These are phyloP conservation scores for Diaporthe sp. DNA, from an alignment of 2,329 filamentous ascomycete species.

Conservation along the genomic window DNA sequence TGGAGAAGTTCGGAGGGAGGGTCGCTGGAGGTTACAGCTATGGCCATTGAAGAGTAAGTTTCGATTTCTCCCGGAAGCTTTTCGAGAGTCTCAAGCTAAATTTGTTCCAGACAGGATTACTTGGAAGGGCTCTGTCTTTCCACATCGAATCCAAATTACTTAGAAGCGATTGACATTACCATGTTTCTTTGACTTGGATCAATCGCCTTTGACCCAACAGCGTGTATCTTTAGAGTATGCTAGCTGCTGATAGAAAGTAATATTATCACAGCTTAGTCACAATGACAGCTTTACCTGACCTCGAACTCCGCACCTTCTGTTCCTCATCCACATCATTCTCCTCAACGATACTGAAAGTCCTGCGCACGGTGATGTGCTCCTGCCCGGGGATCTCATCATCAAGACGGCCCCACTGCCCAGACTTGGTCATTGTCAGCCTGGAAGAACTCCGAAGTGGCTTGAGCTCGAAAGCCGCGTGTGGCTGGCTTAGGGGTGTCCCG, in stretches of 20 bases:
- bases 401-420: not conserved
- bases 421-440: not conserved
- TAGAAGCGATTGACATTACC: not conserved
- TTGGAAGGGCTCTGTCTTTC: not conserved
- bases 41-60: not conserved
- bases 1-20: not conserved
- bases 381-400: not conserved
- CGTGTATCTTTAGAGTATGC: too few species aligned
- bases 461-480: not conserved
- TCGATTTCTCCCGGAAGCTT: too few species aligned
- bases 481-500: constrained; percentile 12
- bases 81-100: not conserved
- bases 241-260: not conserved
- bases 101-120: not conserved
- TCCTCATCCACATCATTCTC: not conserved
- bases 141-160: not conserved
- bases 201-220: too few species aligned
- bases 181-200: too few species aligned
- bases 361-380: not conserved
- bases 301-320: not conserved
- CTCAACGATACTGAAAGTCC: constrained; percentile 13
- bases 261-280: not conserved
- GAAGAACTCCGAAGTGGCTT: not conserved
- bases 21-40: not conserved
- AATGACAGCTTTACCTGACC: not conserved